Percentiles rank a stretch among this genome's conserved stretches.
These are phyloP conservation scores for Taphrina confusa DNA, from an alignment of 1,139 yeast species.

Conservation along the genomic window DNA sequence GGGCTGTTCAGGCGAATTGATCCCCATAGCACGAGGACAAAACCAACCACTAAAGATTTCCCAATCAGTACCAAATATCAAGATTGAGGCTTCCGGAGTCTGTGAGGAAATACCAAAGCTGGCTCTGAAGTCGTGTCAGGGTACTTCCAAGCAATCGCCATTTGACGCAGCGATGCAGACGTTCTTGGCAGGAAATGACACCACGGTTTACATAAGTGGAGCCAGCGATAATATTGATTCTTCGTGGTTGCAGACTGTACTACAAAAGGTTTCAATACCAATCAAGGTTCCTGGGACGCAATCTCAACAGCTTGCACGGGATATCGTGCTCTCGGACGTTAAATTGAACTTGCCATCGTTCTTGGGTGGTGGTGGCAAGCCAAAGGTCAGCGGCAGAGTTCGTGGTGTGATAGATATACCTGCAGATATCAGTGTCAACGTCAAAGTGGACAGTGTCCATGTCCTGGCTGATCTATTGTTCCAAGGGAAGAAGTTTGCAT, in stretches of 20 bases:
- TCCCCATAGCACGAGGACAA: conserved; percentile 15
- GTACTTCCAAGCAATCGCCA: conserved; percentile 1
- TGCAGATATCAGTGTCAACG: conserved; percentile 15
- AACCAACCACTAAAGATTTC: conserved; percentile 7
- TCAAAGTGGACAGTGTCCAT: conserved; percentile 21
- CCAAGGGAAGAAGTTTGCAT: conserved; percentile 18
- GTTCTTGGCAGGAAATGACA: conserved; percentile 22
- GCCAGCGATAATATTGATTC: neutral
- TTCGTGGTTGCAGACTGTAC: conserved; percentile 13
- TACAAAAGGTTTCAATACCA: conserved; percentile 9
- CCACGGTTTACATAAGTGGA: conserved; percentile 17
- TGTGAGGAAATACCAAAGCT: neutral
- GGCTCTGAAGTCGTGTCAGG: conserved; percentile 4
- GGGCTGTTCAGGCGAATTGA: conserved; percentile 13
- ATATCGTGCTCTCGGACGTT: conserved; percentile 29
- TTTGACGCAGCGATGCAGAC: conserved; percentile 23
- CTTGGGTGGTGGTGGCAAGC: conserved; percentile 27
- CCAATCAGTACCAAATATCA: neutral
- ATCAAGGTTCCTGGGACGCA: conserved; percentile 19
- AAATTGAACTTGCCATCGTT: conserved; percentile 23
- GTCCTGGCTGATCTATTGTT: conserved; percentile 22
- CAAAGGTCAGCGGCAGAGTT: conserved; percentile 28
- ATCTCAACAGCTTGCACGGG: conserved; percentile 25
- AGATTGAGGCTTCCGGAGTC: neutral
- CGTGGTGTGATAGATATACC: conserved; percentile 25